These are phyloP conservation scores for Multifurca ochricompacta DNA, from an alignment of 768 basidiomycete species.

Conservation along the genomic window DNA sequence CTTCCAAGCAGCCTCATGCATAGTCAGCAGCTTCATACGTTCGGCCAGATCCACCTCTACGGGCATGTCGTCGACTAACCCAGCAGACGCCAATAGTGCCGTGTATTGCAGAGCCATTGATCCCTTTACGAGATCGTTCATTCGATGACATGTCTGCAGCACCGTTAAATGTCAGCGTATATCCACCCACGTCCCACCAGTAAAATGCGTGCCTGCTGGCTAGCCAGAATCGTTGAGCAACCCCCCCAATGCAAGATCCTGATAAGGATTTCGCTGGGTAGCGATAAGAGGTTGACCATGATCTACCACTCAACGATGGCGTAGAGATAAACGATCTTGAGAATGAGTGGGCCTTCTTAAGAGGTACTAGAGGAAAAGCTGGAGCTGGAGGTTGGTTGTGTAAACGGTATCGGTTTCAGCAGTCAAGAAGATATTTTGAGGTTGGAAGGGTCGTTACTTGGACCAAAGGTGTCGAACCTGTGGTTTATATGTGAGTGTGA, in stretches of 20 bases:
- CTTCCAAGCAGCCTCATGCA: not conserved
- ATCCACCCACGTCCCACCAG: not conserved
- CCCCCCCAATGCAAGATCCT: not conserved
- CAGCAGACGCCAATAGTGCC: not conserved
- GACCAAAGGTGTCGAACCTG: not conserved
- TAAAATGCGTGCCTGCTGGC: not conserved
- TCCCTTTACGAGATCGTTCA: not conserved
- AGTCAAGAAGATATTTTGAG: not conserved
- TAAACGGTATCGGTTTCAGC: not conserved
- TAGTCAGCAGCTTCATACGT: not conserved
- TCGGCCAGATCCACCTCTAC: not conserved
- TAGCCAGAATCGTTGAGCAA: not conserved
- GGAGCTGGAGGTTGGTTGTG: no score
- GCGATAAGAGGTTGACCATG: not conserved
- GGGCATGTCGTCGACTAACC: not conserved
- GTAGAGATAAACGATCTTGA: not conserved
- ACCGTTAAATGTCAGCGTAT: not conserved
- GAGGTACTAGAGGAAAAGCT: no score
- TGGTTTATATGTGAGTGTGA: not conserved
- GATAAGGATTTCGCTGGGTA: conserved; percentile 2
- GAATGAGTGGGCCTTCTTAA: no score
- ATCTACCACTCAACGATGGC: not conserved
- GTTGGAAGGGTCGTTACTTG: not conserved
- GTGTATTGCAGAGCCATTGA: not conserved
- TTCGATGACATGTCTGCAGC: not conserved